Percentiles rank a stretch among this genome's conserved stretches.
Conservation (phyloP, 208 protist species). For the Trypanosoma brucei region DNA sequence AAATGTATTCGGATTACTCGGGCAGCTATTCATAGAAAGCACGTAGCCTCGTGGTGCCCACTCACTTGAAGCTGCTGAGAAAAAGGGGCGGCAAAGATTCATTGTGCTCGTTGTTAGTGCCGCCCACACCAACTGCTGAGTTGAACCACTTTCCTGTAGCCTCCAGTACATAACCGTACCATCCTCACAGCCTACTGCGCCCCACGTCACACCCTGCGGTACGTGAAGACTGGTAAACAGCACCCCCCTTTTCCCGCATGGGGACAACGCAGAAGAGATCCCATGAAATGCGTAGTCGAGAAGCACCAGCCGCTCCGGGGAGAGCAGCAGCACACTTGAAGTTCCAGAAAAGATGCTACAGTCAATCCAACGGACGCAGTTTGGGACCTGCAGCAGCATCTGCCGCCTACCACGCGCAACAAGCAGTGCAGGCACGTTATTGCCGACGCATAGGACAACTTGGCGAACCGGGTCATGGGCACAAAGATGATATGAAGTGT, state of each 20-base stretch:
- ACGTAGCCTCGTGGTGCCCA: conserved; percentile 34
- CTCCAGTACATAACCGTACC: conserved; percentile 72
- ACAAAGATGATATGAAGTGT: conserved; percentile 59
- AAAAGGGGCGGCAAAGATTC: conserved; percentile 50
- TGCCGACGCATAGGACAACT: conserved; percentile 67
- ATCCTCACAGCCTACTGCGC: conserved; percentile 58
- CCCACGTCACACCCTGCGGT: conserved; percentile 68
- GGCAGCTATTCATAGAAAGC: conserved; percentile 69
- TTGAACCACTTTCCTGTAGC: conserved; percentile 22
- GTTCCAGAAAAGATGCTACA: conserved; percentile 70
- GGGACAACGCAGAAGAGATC: conserved; percentile 23
- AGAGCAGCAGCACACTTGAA: conserved; percentile 71
- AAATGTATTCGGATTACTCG: conserved; percentile 70
- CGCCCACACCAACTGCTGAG: conserved; percentile 35
- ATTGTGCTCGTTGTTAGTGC: conserved; percentile 46
- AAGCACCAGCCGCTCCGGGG: conserved; percentile 55
- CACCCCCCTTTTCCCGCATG: not conserved
- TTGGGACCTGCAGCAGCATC: conserved; percentile 38
- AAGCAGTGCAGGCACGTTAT: conserved; percentile 66
- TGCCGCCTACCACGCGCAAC: conserved; percentile 57
- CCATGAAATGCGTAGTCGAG: conserved; percentile 51
- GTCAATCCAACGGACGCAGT: conserved; percentile 68
- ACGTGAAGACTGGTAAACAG: conserved; percentile 67
- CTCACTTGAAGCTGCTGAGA: conserved; percentile 15
- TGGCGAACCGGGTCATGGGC: conserved; percentile 68